Base-by-base conservation (phyloP, 2,329 filamentous ascomycete species). In the Neofusicoccum kwambonambiense region DNA sequence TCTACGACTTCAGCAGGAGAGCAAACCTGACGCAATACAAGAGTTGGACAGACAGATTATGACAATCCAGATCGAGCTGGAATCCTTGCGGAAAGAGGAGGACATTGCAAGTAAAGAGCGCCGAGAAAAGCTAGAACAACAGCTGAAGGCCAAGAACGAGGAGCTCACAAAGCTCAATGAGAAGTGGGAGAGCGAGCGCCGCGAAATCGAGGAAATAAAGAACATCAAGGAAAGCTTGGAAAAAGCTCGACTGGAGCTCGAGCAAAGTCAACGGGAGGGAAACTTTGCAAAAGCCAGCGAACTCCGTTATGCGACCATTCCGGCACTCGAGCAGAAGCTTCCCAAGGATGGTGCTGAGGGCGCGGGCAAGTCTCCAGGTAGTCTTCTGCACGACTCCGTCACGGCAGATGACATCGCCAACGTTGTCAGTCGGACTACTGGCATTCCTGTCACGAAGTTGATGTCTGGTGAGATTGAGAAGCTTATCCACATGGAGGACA, bases 31-130 rank as follows among this genome's bases (percentile, higher is more conserved):
- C 70, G 89, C 94, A 8, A 97, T 99, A 39, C 92, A 96, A 80
- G 88, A 90, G 58, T 86, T 98, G 1, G 94, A 98, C 72, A 91
- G 96, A 67, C 92, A 93, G 72, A 97, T 98, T 66, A 96, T 97
- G 87, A 98, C 94, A 0, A 92, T 98, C 13, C 94, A 97, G 74
- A 98, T 99, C 68, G 94, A 99, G 76, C 84, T 98, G 0, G 95
- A 98, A 75, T 97, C 93, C 67, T 80, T 99, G 47, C 87, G 94
- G 58, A 98, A 98, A 72, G 95, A 99, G 76, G 96, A 89, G 11
- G 95, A 99, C 70, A 84, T 97, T 56, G 89, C 91, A 17, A 97
- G 93, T 74, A 89, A 89, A 70, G 95, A 98, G 77, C 87, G 95
- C 17, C 86, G 93, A 22, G 91, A 96, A 71, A 94, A 94, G 73